These are phyloP conservation scores for Cryptosporidium felis DNA, from an alignment of 169 alveolate genomes.

Conservation along the genomic window DNA sequence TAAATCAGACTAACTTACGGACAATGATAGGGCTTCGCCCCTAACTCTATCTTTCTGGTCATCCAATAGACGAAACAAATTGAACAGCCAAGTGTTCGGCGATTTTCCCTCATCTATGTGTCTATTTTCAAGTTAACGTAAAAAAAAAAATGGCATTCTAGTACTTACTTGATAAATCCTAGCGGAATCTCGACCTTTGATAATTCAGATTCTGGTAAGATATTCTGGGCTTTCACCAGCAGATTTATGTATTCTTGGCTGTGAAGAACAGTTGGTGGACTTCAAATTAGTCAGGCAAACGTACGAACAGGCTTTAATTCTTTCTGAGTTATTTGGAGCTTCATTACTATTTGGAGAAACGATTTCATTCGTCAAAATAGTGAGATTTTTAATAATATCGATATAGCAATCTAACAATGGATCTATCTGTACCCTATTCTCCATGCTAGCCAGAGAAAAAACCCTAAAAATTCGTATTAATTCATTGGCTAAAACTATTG, in stretches of 20 bases:
- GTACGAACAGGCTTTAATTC: constrained; percentile 12
- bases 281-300: background rate
- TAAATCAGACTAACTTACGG: background rate
- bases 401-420: constrained; percentile 38
- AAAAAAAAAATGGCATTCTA: background rate
- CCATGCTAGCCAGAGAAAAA: no score
- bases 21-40: constrained; percentile 27
- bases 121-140: background rate
- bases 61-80: constrained; percentile 15
- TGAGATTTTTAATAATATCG: constrained; percentile 20
- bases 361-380: constrained; percentile 28
- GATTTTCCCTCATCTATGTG: constrained; percentile 55
- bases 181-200: constrained; percentile 58
- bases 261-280: background rate
- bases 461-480: no score
- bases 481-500: no score
- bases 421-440: constrained; percentile 14
- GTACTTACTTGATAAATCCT: constrained; percentile 33
- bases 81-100: constrained; percentile 52
- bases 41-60: constrained; percentile 45
- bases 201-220: constrained; percentile 10
- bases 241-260: constrained; percentile 20
- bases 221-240: background rate
- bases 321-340: background rate
- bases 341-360: background rate